A percentile compares a stretch with the other conserved stretches of the same genome.
Evolutionary conservation across 2,329 filamentous ascomycete species (phyloP).

Genomic region (Diaporthe ampelina): DNA sequence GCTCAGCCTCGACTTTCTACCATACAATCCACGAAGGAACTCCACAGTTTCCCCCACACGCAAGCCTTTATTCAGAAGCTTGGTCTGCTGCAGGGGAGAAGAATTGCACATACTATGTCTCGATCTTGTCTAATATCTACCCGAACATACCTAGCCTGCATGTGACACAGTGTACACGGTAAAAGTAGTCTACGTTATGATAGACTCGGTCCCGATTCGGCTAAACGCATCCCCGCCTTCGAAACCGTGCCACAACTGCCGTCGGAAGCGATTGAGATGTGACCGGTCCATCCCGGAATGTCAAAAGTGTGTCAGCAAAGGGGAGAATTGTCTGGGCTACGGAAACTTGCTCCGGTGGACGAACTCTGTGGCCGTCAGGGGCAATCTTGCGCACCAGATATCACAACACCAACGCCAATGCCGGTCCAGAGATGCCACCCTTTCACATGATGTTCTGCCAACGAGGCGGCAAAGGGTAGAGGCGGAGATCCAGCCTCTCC

Average conservation of each 20-base stretch:
- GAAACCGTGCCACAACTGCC: constrained; percentile 73
- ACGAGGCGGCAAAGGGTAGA: not conserved
- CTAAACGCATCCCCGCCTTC: constrained; percentile 40
- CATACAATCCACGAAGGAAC: not conserved
- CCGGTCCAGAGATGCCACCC: not conserved
- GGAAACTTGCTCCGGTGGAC: constrained; percentile 73
- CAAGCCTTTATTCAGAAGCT: not conserved
- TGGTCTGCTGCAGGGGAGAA: not conserved
- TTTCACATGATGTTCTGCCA: not conserved
- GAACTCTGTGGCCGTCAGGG: constrained; percentile 63
- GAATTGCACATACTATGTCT: constrained; percentile 16
- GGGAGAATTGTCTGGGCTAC: constrained; percentile 73
- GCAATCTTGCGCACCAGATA: constrained; percentile 55
- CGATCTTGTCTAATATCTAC: not conserved
- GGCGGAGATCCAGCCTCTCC: not conserved
- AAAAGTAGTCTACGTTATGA: constrained; percentile 26
- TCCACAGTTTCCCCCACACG: constrained; percentile 5
- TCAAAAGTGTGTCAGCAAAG: constrained; percentile 69
- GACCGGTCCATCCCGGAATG: constrained; percentile 72
- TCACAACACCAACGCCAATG: not conserved
- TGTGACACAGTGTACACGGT: constrained; percentile 1
- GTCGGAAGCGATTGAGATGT: constrained; percentile 71
- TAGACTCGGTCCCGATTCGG: constrained; percentile 12
- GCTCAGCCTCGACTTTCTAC: constrained; percentile 1
- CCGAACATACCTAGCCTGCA: constrained; percentile 28